Percentiles rank a stretch among this genome's conserved stretches.
Conservation (phyloP, 495 filamentous ascomycete species). For the Podospora pseudoanserina region DNA sequence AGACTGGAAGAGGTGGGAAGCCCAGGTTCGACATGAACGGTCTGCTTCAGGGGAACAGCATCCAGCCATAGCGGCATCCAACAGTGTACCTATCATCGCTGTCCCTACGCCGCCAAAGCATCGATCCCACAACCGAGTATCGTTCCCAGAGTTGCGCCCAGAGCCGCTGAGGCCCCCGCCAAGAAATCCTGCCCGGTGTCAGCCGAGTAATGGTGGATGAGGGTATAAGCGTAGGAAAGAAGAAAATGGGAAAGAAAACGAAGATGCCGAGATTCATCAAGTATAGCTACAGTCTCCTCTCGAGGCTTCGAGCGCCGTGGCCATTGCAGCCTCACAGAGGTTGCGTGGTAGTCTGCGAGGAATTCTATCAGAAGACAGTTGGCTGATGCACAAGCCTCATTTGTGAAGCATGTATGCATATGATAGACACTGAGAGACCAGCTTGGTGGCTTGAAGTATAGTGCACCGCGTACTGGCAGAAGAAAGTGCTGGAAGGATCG, state of each 20-base stretch:
- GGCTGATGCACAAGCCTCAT: not conserved
- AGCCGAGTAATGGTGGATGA: not conserved
- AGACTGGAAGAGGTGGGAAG: slow-evolving; percentile 36
- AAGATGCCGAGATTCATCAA: not conserved
- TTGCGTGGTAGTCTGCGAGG: not conserved
- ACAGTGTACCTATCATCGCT: slow-evolving; percentile 23
- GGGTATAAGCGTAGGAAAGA: not conserved
- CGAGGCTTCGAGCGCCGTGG: not conserved
- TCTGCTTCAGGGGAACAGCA: slow-evolving; percentile 28
- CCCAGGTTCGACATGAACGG: slow-evolving; percentile 26
- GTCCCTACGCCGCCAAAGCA: slow-evolving; percentile 30
- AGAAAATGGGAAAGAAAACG: not conserved
- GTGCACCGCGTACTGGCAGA: not conserved
- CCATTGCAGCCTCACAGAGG: not conserved
- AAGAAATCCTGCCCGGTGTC: slow-evolving; percentile 1
- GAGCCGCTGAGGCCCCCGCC: slow-evolving; percentile 11
- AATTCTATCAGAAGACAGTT: not conserved
- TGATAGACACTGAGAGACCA: not conserved
- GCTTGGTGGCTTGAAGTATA: not conserved
- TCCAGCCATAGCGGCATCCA: slow-evolving; percentile 17
- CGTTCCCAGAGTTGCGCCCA: slow-evolving; percentile 1
- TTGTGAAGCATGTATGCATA: too few relatives aligned
- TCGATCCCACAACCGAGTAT: slow-evolving; percentile 24
- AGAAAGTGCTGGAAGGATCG: not conserved
- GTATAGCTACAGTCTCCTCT: not conserved